Evolutionary conservation across 176 grass and related monocot species (phyloP).

Genomic region (Eragrostis curvula): DNA sequence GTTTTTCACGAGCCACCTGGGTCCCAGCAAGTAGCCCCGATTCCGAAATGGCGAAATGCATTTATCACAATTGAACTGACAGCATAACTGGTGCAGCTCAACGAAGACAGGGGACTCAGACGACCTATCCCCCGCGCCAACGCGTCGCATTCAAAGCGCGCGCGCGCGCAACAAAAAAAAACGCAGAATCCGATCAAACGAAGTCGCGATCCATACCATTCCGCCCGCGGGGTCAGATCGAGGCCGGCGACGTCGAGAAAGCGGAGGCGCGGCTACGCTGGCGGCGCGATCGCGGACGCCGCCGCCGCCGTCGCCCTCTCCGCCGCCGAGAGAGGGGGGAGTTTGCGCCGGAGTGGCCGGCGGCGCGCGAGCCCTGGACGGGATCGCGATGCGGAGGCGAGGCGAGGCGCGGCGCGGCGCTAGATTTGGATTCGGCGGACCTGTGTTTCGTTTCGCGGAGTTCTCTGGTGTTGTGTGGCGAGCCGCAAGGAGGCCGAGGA

Average conservation of each 20-base stretch:
- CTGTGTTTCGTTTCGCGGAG: neutral
- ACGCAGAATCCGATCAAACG: neutral
- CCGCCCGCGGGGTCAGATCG: neutral
- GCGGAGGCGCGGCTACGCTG: neutral
- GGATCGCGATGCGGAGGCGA: slow-evolving; percentile 22
- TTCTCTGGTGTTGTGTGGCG: neutral
- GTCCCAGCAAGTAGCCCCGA: neutral
- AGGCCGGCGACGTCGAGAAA: slow-evolving; percentile 10
- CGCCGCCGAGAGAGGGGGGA: neutral
- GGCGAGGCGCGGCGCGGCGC: neutral
- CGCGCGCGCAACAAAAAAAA: neutral
- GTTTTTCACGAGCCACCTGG: neutral
- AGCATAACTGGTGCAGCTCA: slow-evolving; percentile 9
- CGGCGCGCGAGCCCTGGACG: neutral
- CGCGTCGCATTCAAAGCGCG: neutral
- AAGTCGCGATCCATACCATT: slow-evolving; percentile 30
- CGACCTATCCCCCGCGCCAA: neutral
- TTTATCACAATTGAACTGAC: neutral
- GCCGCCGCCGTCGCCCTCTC: neutral
- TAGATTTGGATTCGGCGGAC: slow-evolving; percentile 36
- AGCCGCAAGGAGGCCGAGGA: neutral
- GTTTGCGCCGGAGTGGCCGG: neutral
- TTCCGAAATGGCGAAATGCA: neutral
- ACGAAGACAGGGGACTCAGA: slow-evolving; percentile 1
- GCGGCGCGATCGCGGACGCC: slow-evolving; percentile 25